phyloP scores from a whole-genome alignment of 2,329 filamentous ascomycete species.

The Pseudogymnoascus sp. region DNA sequence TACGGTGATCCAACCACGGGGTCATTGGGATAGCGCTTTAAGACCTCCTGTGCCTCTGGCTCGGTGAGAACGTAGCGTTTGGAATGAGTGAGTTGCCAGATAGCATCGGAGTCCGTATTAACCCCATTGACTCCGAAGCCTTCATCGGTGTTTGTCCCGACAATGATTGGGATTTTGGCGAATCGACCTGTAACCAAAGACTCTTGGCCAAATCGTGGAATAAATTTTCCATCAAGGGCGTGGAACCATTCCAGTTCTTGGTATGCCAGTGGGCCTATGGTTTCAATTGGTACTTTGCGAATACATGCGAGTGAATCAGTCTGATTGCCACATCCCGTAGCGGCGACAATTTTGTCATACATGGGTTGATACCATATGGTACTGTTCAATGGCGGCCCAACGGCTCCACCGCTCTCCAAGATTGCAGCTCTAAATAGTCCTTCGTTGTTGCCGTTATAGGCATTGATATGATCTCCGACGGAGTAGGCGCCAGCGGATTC shows the following conservation, averaged over 20 bases:
- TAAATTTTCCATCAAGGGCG: conserved; percentile 21
- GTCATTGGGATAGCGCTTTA: conserved; percentile 22
- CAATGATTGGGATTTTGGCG: conserved; percentile 37
- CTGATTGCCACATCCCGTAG: conserved; percentile 23
- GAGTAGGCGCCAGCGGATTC: conserved; percentile 37
- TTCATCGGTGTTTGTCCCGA: conserved; percentile 33
- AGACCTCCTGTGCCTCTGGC: conserved; percentile 29
- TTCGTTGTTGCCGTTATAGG: conserved; percentile 50
- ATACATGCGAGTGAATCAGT: conserved; percentile 23
- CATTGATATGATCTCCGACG: conserved; percentile 47
- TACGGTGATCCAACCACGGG: not conserved
- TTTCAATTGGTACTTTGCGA: conserved; percentile 19
- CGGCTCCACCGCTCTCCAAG: conserved; percentile 41
- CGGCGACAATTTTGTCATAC: conserved; percentile 31
- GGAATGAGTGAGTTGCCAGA: conserved; percentile 27
- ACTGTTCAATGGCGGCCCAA: conserved; percentile 19
- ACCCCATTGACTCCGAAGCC: conserved; percentile 36
- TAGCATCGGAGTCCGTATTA: conserved; percentile 41
- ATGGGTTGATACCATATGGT: conserved; percentile 30
- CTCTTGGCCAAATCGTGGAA: conserved; percentile 13
- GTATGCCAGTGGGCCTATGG: conserved; percentile 18
- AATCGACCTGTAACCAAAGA: conserved; percentile 26
- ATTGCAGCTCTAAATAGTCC: conserved; percentile 48
- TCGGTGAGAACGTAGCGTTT: conserved; percentile 18
- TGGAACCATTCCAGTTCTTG: conserved; percentile 37